phyloP scores from a whole-genome alignment of 257 asterid species.

The Linaria vulgaris region DNA sequence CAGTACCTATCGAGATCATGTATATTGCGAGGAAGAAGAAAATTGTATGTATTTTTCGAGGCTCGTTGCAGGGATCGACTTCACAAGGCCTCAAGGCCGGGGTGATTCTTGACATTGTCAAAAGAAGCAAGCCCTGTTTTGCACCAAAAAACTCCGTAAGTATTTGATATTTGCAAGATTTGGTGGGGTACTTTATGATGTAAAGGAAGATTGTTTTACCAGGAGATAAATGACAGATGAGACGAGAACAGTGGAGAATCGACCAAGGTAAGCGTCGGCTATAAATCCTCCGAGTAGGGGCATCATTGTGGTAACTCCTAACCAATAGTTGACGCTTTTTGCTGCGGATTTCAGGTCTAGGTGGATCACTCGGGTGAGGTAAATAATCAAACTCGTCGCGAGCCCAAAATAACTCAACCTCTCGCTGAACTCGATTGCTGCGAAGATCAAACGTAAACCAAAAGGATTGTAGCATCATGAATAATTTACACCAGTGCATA shows the following conservation, averaged over 20 bases:
- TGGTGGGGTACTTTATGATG: neutral
- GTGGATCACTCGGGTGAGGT: conserved; percentile 72
- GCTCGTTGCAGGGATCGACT: conserved; percentile 24
- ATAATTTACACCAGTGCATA: too few relatives aligned
- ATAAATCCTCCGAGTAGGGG: conserved; percentile 86
- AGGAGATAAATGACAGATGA: conserved; percentile 62
- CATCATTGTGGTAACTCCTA: conserved; percentile 80
- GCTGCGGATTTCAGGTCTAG: conserved; percentile 80
- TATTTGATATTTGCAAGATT: neutral
- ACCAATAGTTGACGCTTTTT: conserved; percentile 70
- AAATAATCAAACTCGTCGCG: conserved; percentile 74
- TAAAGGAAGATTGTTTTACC: conserved; percentile 34
- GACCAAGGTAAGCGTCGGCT: conserved; percentile 89
- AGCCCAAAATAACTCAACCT: conserved; percentile 83
- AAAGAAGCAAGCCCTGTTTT: conserved; percentile 68
- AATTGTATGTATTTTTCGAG: conserved; percentile 47
- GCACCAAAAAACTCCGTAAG: neutral
- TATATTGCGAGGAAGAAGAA: conserved; percentile 76
- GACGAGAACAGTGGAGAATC: conserved; percentile 67
- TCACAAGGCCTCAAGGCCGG: conserved; percentile 62
- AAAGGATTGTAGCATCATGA: too few relatives aligned
- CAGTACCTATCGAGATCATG: conserved; percentile 78
- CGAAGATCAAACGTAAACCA: neutral
- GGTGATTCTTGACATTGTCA: conserved; percentile 63
- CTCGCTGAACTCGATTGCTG: conserved; percentile 86